phyloP scores from a whole-genome alignment of 1,284 basidiomycete species.

The Boletellus deceptivus region DNA sequence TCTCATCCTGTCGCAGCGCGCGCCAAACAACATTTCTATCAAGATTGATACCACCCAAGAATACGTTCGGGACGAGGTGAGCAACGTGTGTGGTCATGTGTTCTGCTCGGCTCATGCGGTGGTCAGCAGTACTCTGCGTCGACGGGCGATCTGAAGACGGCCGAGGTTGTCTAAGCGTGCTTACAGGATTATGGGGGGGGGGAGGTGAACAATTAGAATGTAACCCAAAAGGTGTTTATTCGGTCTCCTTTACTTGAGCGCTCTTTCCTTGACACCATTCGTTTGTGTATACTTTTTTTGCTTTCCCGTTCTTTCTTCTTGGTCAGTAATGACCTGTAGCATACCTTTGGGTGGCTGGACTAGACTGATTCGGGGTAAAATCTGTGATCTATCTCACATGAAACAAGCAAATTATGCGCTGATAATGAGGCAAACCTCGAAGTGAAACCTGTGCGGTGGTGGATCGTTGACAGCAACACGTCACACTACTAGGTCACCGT shows the following conservation, averaged over 20 bases:
- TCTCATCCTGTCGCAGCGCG: conserved; percentile 10
- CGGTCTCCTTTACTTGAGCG: neutral
- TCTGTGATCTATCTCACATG: too few species aligned
- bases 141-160: conserved; percentile 16
- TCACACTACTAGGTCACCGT: too few species aligned
- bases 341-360: conserved; percentile 18
- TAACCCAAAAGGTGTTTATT: neutral
- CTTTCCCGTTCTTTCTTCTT: conserved; percentile 1
- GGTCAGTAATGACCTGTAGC: conserved; percentile 14
- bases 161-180: conserved; percentile 18
- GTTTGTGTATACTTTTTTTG: neutral
- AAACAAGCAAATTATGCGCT: too few species aligned
- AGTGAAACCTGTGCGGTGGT: too few species aligned
- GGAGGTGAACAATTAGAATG: too few species aligned
- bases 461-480: too few species aligned
- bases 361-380: conserved; percentile 7
- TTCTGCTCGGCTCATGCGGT: conserved; percentile 1
- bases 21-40: conserved; percentile 34
- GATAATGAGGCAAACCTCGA: too few species aligned
- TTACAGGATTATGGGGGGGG: too few species aligned
- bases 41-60: conserved; percentile 36
- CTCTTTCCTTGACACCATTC: conserved; percentile 6
- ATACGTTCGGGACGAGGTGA: conserved; percentile 30
- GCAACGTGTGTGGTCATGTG: neutral
- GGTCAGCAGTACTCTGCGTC: conserved; percentile 21